Evolutionary conservation across 805 yeast genomes (phyloP), one percentile per base, ranked within the genome.

Genomic region (Kuraishia piskuri): DNA sequence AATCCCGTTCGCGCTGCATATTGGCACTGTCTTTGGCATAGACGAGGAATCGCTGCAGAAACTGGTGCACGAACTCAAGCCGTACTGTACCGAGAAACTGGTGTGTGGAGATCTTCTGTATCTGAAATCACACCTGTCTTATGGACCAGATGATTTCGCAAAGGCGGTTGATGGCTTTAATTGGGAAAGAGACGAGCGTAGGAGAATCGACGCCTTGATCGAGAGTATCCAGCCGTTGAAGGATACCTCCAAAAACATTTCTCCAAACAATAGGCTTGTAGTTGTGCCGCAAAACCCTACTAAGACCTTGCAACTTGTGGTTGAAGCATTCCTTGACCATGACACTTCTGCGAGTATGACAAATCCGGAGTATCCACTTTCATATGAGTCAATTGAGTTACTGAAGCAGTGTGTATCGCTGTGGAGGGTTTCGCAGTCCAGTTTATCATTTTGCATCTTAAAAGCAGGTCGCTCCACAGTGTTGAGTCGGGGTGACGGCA

Each of bases 1-100:
- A 56, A 79, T 86, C 67, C 78, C 80, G 20, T 72, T 75, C 55
- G 75, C 82, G 1, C 62, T 59, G n/a, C 66, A 78, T 22, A 60
- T 87, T 9, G 74, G 72, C 44, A 64, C 68, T 2, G 52, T 86
- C n/a, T 83, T 86, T 61, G 61, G 63, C 3, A 70, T 80, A 2
- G 80, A 80, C 50, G 72, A 68, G 2, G 58, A 71, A 1, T 71
- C 73, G 52, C 54, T 87, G 10, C 90, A 85, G 60, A 76, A 73
- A 46, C 88, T 83, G 60, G 65, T 84, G 1, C 64, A 71, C 14
- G 40, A 31, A 8, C 40, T 31, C 17, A 31, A 46, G 66, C 45
- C 19, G 31, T 31, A 67, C 25, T 62, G 71, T 12, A 12, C 40
- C 14, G 40, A 31, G 40, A 31, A 31, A 31, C 40, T 31, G 4